Conservation (phyloP, 768 basidiomycete species). For the Leccinum truebloodii region DNA sequence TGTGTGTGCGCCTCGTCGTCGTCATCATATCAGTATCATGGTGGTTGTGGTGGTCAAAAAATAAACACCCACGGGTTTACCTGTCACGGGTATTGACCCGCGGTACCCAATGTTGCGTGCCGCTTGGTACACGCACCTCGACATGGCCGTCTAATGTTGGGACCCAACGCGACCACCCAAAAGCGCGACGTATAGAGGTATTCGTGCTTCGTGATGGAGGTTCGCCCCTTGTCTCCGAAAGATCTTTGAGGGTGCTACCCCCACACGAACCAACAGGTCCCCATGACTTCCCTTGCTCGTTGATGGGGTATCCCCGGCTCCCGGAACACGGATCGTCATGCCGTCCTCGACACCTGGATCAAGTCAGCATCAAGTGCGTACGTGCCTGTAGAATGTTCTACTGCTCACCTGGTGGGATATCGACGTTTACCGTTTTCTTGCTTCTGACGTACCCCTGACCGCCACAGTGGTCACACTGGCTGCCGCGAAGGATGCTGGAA, state of each 20-base stretch:
- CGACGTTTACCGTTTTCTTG: constrained; percentile 74
- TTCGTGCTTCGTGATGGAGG: constrained; percentile 84
- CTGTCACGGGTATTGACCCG: too few species aligned
- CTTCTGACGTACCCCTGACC: constrained; percentile 88
- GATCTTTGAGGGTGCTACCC: constrained; percentile 76
- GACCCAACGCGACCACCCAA: constrained; percentile 93
- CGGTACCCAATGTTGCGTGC: constrained; percentile 70
- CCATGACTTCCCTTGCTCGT: constrained; percentile 77
- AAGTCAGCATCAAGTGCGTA: constrained; percentile 12
- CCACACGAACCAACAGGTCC: too few species aligned
- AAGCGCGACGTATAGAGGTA: constrained; percentile 89
- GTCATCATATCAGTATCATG: too few species aligned
- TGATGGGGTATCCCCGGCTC: constrained; percentile 82
- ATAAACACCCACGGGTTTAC: too few species aligned
- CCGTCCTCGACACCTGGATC: constrained; percentile 87
- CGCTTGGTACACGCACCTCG: constrained; percentile 87
- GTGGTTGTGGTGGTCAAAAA: too few species aligned
- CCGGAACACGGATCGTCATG: constrained; percentile 82
- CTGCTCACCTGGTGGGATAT: constrained; percentile 80
- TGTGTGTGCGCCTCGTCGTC: too few species aligned
- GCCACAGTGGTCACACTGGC: constrained; percentile 76
- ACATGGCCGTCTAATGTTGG: constrained; percentile 96
- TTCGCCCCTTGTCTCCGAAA: constrained; percentile 93
- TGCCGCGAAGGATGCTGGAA: constrained; percentile 71
- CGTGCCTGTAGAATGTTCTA: background rate